These are phyloP conservation scores for Apostasia shenzhenica DNA, from an alignment of 106 monocot species.

Conservation along the genomic window DNA sequence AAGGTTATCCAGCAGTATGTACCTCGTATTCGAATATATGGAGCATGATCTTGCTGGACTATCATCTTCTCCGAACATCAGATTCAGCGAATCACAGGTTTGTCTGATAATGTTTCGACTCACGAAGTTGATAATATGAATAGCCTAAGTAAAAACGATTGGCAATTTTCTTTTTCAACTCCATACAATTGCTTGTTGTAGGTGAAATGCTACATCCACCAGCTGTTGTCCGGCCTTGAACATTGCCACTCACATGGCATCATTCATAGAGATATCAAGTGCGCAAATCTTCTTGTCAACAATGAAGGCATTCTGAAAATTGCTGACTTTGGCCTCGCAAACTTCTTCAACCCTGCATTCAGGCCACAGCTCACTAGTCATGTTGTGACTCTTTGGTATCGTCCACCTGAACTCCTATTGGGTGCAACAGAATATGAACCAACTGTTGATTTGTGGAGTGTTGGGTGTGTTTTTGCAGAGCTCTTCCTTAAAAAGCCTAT, in stretches of 20 bases:
- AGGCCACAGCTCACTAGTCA: slow-evolving; percentile 63
- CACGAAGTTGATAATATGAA: not conserved
- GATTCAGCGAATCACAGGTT: slow-evolving; percentile 78
- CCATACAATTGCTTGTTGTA: slow-evolving; percentile 7
- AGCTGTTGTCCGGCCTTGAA: slow-evolving; percentile 71
- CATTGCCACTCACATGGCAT: slow-evolving; percentile 73
- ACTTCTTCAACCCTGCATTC: slow-evolving; percentile 25
- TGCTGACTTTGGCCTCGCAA: slow-evolving; percentile 89
- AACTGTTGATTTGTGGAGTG: slow-evolving; percentile 93
- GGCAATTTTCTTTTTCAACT: not conserved
- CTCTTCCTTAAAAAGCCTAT: slow-evolving; percentile 57
- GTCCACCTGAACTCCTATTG: slow-evolving; percentile 88
- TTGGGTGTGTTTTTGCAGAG: slow-evolving; percentile 87
- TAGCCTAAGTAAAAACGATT: not conserved
- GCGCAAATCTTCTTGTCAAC: slow-evolving; percentile 79
- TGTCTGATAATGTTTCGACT: not conserved
- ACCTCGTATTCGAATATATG: slow-evolving; percentile 93
- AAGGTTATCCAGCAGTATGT: slow-evolving; percentile 51
- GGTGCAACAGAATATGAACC: slow-evolving; percentile 74
- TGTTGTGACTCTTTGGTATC: slow-evolving; percentile 91
- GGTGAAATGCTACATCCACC: slow-evolving; percentile 91
- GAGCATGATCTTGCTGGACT: slow-evolving; percentile 94
- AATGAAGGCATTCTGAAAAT: slow-evolving; percentile 79
- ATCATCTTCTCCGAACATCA: slow-evolving; percentile 53
- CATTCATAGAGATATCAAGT: slow-evolving; percentile 89